Evolutionary conservation across 345 rosid genomes (phyloP).

Genomic region (Citrus trifoliata): DNA sequence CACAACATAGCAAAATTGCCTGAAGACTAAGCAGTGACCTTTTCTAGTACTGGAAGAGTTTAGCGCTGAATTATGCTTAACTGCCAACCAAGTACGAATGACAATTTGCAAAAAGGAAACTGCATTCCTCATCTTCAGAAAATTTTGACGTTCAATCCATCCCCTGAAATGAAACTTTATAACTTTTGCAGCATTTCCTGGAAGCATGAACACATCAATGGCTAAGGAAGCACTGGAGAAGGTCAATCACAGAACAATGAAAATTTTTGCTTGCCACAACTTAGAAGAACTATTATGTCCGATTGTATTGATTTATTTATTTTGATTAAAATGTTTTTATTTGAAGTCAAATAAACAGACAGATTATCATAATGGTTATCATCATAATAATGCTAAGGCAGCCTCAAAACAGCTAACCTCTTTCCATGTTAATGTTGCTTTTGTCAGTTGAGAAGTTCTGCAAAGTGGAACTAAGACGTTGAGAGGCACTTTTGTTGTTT

Average conservation of each 20-base stretch:
- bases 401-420: constrained; percentile 39
- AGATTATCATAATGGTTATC: background rate
- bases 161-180: constrained; percentile 66
- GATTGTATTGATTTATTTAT: background rate
- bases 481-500: constrained; percentile 36
- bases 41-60: constrained; percentile 15
- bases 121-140: constrained; percentile 45
- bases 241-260: background rate
- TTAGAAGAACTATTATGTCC: background rate
- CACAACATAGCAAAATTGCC: background rate
- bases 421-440: constrained; percentile 20
- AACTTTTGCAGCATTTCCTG: constrained; percentile 58
- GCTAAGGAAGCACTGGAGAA: background rate
- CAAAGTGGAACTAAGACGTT: constrained; percentile 30
- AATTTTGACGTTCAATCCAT: constrained; percentile 35
- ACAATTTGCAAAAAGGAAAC: constrained; percentile 50
- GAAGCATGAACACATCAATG: constrained; percentile 15
- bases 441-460: constrained; percentile 29
- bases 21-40: constrained; percentile 18
- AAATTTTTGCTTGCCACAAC: background rate
- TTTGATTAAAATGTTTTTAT: too few relatives aligned
- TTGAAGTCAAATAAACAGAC: background rate
- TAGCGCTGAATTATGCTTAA: constrained; percentile 34
- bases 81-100: constrained; percentile 50
- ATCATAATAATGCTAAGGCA: constrained; percentile 6